Evolutionary conservation across 495 filamentous ascomycete genomes (phyloP).

Genomic region (Penicillium macrosclerotiorum): DNA sequence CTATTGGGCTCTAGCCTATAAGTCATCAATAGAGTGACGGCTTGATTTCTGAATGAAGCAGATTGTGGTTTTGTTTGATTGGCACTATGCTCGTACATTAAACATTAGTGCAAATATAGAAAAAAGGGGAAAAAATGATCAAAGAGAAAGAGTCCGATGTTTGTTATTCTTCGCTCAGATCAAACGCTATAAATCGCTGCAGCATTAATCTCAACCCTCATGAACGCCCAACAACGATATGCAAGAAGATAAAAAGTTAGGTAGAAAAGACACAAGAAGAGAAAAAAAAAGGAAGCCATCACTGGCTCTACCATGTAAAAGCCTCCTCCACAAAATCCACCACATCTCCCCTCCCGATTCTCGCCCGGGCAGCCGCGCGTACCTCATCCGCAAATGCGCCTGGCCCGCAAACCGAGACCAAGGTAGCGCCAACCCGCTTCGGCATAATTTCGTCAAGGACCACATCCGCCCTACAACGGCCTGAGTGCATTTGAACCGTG

Average conservation of each 20-base stretch:
- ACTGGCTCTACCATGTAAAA: slow-evolving; percentile 67
- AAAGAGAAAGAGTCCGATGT: too few relatives aligned
- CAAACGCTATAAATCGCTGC: too few relatives aligned
- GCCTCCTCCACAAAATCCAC: slow-evolving; percentile 94
- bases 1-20: too few relatives aligned
- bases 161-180: too few relatives aligned
- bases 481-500: slow-evolving; percentile 88
- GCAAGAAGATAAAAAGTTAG: slow-evolving; percentile 7
- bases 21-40: too few relatives aligned
- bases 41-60: too few relatives aligned
- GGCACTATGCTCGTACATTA: too few relatives aligned
- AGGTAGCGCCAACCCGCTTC: slow-evolving; percentile 74
- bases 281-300: slow-evolving; percentile 2
- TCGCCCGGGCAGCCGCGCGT: slow-evolving; percentile 63
- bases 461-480: slow-evolving; percentile 53
- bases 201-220: too few relatives aligned
- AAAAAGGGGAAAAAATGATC: too few relatives aligned
- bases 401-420: slow-evolving; percentile 85
- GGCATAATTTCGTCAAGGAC: slow-evolving; percentile 78
- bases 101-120: too few relatives aligned
- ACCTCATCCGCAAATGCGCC: slow-evolving; percentile 90
- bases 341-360: slow-evolving; percentile 61
- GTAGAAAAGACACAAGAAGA: not conserved
- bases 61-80: too few relatives aligned
- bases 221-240: too few relatives aligned